phyloP scores from a whole-genome alignment of 441 rosid species.

The Erodium chrysanthum region DNA sequence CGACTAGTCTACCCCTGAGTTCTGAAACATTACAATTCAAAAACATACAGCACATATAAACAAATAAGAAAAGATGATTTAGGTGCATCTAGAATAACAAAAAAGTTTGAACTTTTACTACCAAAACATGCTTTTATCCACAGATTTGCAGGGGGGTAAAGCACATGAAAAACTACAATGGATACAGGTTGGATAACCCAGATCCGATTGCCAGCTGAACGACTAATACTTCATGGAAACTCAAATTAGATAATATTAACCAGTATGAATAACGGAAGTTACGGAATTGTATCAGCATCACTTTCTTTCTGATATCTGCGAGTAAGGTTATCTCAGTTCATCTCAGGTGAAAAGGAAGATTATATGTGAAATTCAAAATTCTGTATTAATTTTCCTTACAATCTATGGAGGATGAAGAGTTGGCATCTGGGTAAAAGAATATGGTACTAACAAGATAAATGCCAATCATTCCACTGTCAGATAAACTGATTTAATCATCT shows the following conservation, averaged over 20 bases:
- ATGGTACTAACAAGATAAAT: neutral
- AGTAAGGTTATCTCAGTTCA: neutral
- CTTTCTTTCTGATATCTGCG: neutral
- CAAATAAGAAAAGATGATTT: neutral
- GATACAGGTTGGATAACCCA: neutral
- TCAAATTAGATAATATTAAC: neutral
- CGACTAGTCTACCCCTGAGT: neutral
- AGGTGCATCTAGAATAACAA: neutral
- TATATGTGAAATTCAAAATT: neutral
- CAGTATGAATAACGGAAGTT: neutral
- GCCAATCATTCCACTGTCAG: neutral
- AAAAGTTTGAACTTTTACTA: neutral
- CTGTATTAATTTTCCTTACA: neutral
- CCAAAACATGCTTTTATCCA: neutral
- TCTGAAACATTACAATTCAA: neutral
- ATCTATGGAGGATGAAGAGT: neutral
- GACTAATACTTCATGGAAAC: neutral
- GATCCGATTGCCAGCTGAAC: neutral
- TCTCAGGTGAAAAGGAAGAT: neutral
- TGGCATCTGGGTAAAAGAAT: neutral
- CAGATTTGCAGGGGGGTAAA: neutral
- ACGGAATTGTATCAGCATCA: neutral
- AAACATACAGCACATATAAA: neutral
- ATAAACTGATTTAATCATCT: neutral
- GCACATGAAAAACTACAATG: neutral